These are phyloP conservation scores for Rhodotorula graminis DNA, from an alignment of 768 basidiomycete genomes.

Conservation along the genomic window DNA sequence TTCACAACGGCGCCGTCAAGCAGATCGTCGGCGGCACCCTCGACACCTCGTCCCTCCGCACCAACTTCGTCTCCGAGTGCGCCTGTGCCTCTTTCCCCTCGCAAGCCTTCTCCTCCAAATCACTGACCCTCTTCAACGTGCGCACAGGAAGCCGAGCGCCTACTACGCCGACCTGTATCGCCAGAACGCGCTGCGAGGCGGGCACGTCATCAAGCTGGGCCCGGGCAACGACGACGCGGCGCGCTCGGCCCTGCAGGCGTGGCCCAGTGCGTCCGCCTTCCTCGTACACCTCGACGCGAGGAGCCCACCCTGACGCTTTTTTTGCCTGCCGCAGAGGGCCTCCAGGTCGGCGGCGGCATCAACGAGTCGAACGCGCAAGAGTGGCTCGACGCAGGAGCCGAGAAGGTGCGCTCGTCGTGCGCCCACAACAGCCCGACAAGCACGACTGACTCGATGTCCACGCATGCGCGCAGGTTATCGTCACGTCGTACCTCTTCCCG, in stretches of 20 bases:
- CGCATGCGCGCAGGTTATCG: conserved; percentile 65
- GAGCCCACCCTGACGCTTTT: no score
- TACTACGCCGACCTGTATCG: conserved; percentile 77
- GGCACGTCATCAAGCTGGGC: conserved; percentile 95
- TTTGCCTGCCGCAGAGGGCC: conserved; percentile 59
- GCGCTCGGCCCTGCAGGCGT: conserved; percentile 68
- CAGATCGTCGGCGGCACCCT: conserved; percentile 96
- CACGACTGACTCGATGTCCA: no score
- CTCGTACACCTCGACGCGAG: no score
- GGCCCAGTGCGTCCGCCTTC: conserved; percentile 60
- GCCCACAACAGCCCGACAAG: no score
- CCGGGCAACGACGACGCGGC: conserved; percentile 86
- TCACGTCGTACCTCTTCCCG: conserved; percentile 96
- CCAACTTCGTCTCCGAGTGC: conserved; percentile 87
- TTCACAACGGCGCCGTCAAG: conserved; percentile 92
- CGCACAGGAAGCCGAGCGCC: conserved; percentile 54
- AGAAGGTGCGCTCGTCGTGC: conserved; percentile 58
- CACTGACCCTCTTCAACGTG: neutral
- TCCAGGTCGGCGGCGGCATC: conserved; percentile 94
- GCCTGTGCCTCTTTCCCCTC: conserved; percentile 41
- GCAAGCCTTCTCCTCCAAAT: neutral
- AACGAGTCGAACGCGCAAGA: conserved; percentile 68
- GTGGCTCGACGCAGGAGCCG: conserved; percentile 85
- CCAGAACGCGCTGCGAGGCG: conserved; percentile 65
- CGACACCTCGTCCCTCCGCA: conserved; percentile 65